phyloP scores from a whole-genome alignment of 805 yeast species.

The Kodamaea fukazawae region DNA sequence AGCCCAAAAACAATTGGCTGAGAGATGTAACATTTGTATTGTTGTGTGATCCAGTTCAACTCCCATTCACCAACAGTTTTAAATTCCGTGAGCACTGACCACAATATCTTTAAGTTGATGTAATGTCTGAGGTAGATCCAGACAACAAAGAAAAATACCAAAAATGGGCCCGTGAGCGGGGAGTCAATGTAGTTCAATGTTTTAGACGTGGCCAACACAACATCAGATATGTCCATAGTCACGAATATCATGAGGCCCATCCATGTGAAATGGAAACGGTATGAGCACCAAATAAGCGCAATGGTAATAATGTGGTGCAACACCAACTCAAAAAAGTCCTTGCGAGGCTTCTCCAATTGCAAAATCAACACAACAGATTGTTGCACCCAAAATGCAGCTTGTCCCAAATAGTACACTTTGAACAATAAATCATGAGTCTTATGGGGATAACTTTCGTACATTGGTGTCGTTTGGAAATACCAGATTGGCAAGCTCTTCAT shows the following conservation, averaged over 20 bases:
- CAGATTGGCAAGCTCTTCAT: constrained; percentile 81
- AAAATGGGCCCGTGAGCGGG: constrained; percentile 58
- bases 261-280: constrained; percentile 93
- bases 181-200: constrained; percentile 84
- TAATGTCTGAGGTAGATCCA: constrained; percentile 94
- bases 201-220: constrained; percentile 80
- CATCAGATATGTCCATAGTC: constrained; percentile 95
- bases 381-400: constrained; percentile 98
- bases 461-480: constrained; percentile 82
- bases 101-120: constrained; percentile 73
- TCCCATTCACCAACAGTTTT: constrained; percentile 77
- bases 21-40: constrained; percentile 94
- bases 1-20: constrained; percentile 83
- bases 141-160: constrained; percentile 58
- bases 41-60: constrained; percentile 83
- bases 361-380: constrained; percentile 80
- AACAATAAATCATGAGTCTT: constrained; percentile 62
- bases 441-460: constrained; percentile 84
- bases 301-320: constrained; percentile 93
- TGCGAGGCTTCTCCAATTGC: constrained; percentile 92
- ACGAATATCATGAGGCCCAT: constrained; percentile 89
- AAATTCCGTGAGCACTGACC: constrained; percentile 85
- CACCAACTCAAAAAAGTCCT: constrained; percentile 86
- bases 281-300: constrained; percentile 79
- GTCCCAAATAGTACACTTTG: constrained; percentile 82